Base-by-base conservation (phyloP, 495 filamentous ascomycete genomes). In the Talaromyces ruber region DNA sequence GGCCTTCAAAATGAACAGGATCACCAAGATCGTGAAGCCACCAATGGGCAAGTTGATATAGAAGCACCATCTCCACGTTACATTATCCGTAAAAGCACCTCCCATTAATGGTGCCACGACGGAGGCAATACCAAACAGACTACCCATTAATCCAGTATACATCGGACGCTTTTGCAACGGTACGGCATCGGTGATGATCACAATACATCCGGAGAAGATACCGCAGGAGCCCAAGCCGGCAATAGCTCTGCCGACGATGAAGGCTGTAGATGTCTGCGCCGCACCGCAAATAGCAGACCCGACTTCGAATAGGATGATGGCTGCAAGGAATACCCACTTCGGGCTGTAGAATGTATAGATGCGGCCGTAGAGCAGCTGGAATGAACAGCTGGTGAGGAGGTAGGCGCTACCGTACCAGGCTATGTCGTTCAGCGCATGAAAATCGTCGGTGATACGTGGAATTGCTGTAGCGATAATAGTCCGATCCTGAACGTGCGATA, bases 381-480 rank as follows among this genome's bases (percentile, higher is more conserved):
- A 82, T 16, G 83, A 59, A 30, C 62, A 66, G 5, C 80, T 84
- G 22, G 85, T 87, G 65, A 90, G 82, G 43, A 90, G 80, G 63
- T 84, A 85, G n/a, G 77, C 75, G 68, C 72, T 79, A 34, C 82
- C 86, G 60, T 88, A 89, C 87, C 86, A 88, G 53, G 84, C 86
- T 4, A 89, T 82, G 64, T 89, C 86, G 22, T 76, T 71, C 1
- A 88, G 67, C 18, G 81, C 77, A 26, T 84, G 73, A 68, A 89
- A 89, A 34, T 82, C 68, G 66, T 78, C 89, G 77, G 58, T 83
- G 7, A 91, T 57, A 9, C 25, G 26, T 18, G 86, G 86, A 60
- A 88, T 88, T 9, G 86, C 86, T 1, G 86, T 88, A 1, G 84
- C 82, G 62, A 89, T 87, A 66, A 89, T 89, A 29, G 83, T 65